Evolutionary conservation across 1,284 basidiomycete species (phyloP).

Genomic region (Psilocybe mexicana): DNA sequence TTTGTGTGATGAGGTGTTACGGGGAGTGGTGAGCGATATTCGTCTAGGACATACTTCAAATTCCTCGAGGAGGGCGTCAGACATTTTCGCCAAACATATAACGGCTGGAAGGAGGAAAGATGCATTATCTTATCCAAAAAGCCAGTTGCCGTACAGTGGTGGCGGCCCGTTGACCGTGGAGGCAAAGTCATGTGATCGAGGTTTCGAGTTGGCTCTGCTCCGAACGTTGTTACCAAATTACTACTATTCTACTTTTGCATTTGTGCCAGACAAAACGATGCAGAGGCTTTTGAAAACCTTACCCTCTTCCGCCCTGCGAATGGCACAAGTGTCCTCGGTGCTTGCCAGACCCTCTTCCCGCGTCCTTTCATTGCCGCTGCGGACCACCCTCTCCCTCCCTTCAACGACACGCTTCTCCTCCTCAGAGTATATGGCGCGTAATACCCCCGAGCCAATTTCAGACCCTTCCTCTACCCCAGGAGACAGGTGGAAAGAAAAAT

Average conservation of each 20-base stretch:
- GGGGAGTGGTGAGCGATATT: not conserved
- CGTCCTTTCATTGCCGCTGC: not conserved
- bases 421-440: not conserved
- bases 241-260: not conserved
- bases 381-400: not conserved
- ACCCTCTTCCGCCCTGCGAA: slow-evolving; percentile 4
- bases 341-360: not conserved
- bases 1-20: slow-evolving; percentile 8
- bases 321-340: not conserved
- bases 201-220: not conserved
- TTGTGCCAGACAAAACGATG: slow-evolving; percentile 8
- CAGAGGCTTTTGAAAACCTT: slow-evolving; percentile 16
- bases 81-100: slow-evolving; percentile 41
- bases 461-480: slow-evolving; percentile 24
- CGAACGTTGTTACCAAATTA: no score
- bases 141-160: not conserved
- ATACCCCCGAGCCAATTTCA: not conserved
- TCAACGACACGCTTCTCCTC: not conserved
- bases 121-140: slow-evolving; percentile 11
- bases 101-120: slow-evolving; percentile 2
- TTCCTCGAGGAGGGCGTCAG: slow-evolving; percentile 75
- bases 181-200: not conserved
- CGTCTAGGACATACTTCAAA: slow-evolving; percentile 65
- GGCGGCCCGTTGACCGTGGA: not conserved
- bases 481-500: slow-evolving; percentile 40